Base-by-base conservation (phyloP, 805 yeast species). In the Isabelozyma pseudorhagii region DNA sequence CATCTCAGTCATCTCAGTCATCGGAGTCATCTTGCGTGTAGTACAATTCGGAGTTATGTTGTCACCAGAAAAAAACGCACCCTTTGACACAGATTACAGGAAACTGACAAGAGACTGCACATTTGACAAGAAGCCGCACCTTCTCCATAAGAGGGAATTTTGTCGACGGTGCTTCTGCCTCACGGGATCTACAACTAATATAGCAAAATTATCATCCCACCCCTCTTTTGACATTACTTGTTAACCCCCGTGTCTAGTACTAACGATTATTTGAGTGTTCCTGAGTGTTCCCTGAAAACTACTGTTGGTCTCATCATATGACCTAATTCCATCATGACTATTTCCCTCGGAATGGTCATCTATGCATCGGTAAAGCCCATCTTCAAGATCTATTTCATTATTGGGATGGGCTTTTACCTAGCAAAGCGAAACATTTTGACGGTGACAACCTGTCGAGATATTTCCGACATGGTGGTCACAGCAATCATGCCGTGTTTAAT, bases 321-420 rank as follows among this genome's bases (percentile, higher is more conserved):
- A 21, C 6, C 49, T 14, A 47, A 48, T 27, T 21, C 39, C 15
- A 25, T 14, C 40, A 52, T 52, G 58, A 25, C 54, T 15, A 56
- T 58, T 10, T 55, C 75, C 2, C 57, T 85, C 31, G 93, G 94
- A 14, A 75, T 77, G 39, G 82, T 89, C 38, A 85, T 90, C 5
- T 89, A 86, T 68, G 78, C 89, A 21, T 82, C 96, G 0, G 84
- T 86, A 49, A 89, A 89, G 71, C 97, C 97, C n/a, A 84, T 89
- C 50, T 77, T 89, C 67, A 90, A 90, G 66, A 87, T 89, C 55
- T 87, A 89, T 59, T 68, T 87, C 55, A 85, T 87, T 61, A 79
- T 87, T 5, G 82, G 76, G 4, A 67, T 83, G 11, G 97, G 97
- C 9, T 86, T 74, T 54, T 62, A 74, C 40, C 67, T 90, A 6